Base-by-base conservation (phyloP, 2,329 filamentous ascomycete species). In the Monilinia fructicola region DNA sequence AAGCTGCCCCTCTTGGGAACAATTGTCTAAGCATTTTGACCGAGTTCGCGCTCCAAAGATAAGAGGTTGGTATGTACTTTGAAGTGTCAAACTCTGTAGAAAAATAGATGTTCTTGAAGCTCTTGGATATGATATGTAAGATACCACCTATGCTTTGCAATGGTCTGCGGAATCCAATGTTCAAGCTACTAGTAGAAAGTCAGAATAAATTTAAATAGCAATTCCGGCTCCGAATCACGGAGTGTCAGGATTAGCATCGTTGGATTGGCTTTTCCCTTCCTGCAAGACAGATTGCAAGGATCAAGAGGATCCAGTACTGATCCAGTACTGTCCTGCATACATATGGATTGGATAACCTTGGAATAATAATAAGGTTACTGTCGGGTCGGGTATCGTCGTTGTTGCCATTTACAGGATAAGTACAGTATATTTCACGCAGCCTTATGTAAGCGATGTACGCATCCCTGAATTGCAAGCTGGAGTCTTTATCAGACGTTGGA, bases 21-120 rank as follows among this genome's bases (percentile, higher is more conserved):
- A 82, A 75, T 73, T 79, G 79, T 67, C 80, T 80, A 69, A 84
- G 78, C 82, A 84, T 84, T 55, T 61, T 72, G 59, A 53, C 18
- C 21, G n/a, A n/a, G 67, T 68, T 71, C 67, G n/a, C 21, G 67
- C 67, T 71, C 67, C 31, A 40, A 38, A 40, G 7, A 31, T 18
- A 52, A 40, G 64, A 5, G 53, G 59, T 46, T 48, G 40, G 31
- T 26, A 50, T 44, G 38, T n/a, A 44, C n/a, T 23, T 59, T n/a
- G 3, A 38, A n/a, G 10, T 59, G 7, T 50, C 31, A 21, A 21
- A 21, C 16, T 50, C n/a, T n/a, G n/a, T n/a, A 26, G 42, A n/a
- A 48, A 16, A 40, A 3, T 14, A 5, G 40, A 42, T 35, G 31
- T 35, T 5, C 40, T 42, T 12, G n/a, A 21, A 42, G n/a, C 42